Conservation (phyloP, 768 basidiomycete species). For the Tubosaeta brunneosetosa region DNA sequence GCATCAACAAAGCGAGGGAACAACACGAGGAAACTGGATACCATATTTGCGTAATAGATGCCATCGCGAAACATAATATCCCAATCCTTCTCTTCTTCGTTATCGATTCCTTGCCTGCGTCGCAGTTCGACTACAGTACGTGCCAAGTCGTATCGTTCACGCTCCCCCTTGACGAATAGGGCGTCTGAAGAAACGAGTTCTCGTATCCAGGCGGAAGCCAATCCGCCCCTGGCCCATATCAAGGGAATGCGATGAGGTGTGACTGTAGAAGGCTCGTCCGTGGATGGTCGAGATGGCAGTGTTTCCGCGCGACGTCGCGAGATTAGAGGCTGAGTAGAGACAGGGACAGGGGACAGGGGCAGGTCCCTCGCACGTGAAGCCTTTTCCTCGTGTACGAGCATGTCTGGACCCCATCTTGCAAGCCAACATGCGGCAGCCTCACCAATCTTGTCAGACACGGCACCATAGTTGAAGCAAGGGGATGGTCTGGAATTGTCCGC, state of each 20-base stretch:
- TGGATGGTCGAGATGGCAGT: slow-evolving; percentile 20
- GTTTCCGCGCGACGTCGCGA: slow-evolving; percentile 30
- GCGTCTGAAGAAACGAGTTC: slow-evolving; percentile 73
- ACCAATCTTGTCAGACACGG: slow-evolving; percentile 86
- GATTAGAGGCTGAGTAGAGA: slow-evolving; percentile 10
- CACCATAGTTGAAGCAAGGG: slow-evolving; percentile 71
- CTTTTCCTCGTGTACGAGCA: slow-evolving; percentile 61
- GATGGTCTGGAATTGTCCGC: slow-evolving; percentile 14
- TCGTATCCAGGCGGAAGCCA: slow-evolving; percentile 68
- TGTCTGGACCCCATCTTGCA: slow-evolving; percentile 76
- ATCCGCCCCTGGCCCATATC: slow-evolving; percentile 73
- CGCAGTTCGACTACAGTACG: slow-evolving; percentile 71
- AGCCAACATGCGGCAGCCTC: slow-evolving; percentile 89
- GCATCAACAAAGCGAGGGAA: neutral
- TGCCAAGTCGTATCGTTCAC: slow-evolving; percentile 76
- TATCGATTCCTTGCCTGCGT: slow-evolving; percentile 46
- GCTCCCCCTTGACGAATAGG: slow-evolving; percentile 74
- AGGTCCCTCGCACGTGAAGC: slow-evolving; percentile 12
- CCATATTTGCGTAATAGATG: slow-evolving; percentile 88
- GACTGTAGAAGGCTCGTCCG: slow-evolving; percentile 10
- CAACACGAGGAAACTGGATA: slow-evolving; percentile 27
- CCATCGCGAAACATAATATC: slow-evolving; percentile 64
- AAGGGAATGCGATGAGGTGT: slow-evolving; percentile 35
- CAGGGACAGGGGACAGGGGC: slow-evolving; percentile 13
- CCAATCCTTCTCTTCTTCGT: slow-evolving; percentile 69